Base-by-base conservation (phyloP, 164 flowering plant species). In the Liquidambar formosana region DNA sequence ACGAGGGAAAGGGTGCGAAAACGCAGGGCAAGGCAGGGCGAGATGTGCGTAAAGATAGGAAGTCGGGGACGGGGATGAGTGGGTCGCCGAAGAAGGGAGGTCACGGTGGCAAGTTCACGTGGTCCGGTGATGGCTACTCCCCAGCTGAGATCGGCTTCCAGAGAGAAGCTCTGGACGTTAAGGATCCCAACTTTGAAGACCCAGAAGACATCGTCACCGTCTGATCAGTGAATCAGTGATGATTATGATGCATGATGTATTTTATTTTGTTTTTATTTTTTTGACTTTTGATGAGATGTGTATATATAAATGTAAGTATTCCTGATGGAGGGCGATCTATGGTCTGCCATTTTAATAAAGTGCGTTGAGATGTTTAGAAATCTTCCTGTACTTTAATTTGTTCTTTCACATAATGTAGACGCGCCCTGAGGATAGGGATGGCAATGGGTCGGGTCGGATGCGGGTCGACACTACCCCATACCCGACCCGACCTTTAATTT, bases 81-180 rank as follows among this genome's bases (percentile, higher is more conserved):
- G 89, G 91, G 47, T 77, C 86, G 9, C 88, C 91, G 10, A 87
- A 89, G 82, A 89, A 89, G 51, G 85, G 88, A 0, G 90, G 94
- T 10, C 85, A 78, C 27, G 91, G 90, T 11, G 88, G 93, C 41
- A 89, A 89, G 76, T 89, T 78, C 75, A 85, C 89, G 0, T 87
- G 90, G 90, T 62, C 77, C 15, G 91, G 91, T 21, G 85, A 76
- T 16, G 76, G 81, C 2, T 45, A 47, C 66, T 75, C 78, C 0
- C 28, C 10, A 10, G 81, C 66, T 4, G 86, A 84, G 71, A 71
- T 76, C 57, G 80, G 81, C 58, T 26, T 63, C 23, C 44, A 47
- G 61, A 62, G 61, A 23, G 80, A 68, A 3, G 73, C 63, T 1
- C 21, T 75, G 41, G 85, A 83, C 60, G 65, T 57, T 26, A 85